Base-by-base conservation (phyloP, 148 eudicot genomes). In the Rhododendron williamsianum region DNA sequence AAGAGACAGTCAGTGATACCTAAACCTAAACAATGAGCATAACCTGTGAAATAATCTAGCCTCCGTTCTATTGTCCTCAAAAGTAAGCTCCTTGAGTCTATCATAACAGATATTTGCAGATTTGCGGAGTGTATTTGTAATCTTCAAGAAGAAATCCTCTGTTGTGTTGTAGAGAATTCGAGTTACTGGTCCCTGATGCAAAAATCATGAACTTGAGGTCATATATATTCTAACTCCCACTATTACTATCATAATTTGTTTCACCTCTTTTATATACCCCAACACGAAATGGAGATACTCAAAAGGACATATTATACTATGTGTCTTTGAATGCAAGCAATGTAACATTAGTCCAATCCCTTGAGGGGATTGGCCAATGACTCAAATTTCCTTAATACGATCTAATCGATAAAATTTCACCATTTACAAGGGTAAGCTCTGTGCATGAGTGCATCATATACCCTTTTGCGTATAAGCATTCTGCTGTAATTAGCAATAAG, bases 121-220 rank as follows among this genome's bases (percentile, higher is more conserved):
- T 81, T 85, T 83, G 67, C 88, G 72, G 25, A 93, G 86, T 72
- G 86, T 74, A 48, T 82, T 83, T 12, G 86, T 71, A 54, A 84
- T 87, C n/a, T 87, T 90, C 45, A 86, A 23, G 56, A 91, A 93
- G 91, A 93, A 93, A 13, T 91, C 92, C 8, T 90, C 88, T 33
- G 86, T 84, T 25, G 95, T 91, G 23, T 87, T 86, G 82, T 88
- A 87, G 13, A 93, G 81, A 80, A 93, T 90, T 76, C 83, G 82
- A 49, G 91, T 87, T 81, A 91, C 4, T 23, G 95, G 92, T 45
- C 89, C 95, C 95, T 93, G 84, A 81, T 78, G 76, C 86, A 65
- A 33, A 9, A 27, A 58, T 58, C 1, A 2, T 8, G 33, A 30
- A 19, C 2, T 58, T 51, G 49, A 9, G 9, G 25, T 60, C 4